phyloP scores from a whole-genome alignment of 768 basidiomycete genomes.

The Phlegmacium glaucopus region DNA sequence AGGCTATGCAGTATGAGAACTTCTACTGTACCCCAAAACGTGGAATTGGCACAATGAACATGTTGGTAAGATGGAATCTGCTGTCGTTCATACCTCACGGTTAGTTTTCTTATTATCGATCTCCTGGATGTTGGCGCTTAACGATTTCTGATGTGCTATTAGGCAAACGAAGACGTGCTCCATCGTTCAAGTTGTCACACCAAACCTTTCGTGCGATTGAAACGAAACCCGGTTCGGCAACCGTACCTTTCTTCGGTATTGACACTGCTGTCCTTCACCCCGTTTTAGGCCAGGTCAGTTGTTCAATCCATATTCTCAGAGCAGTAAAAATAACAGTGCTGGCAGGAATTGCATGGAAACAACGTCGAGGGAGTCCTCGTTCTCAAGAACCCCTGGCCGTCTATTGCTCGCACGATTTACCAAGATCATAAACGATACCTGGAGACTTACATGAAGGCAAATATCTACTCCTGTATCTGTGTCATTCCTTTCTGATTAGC shows the following conservation, averaged over 20 bases:
- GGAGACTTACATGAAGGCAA: slow-evolving; percentile 50
- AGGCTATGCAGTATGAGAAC: no score
- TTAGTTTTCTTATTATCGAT: slow-evolving; percentile 28
- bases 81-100: slow-evolving; percentile 94
- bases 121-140: slow-evolving; percentile 5
- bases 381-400: slow-evolving; percentile 89
- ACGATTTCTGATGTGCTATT: background rate
- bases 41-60: slow-evolving; percentile 99
- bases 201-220: slow-evolving; percentile 92
- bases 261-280: slow-evolving; percentile 87
- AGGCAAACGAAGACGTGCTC: slow-evolving; percentile 99
- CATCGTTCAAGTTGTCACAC: slow-evolving; percentile 91
- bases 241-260: slow-evolving; percentile 97
- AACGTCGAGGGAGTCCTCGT: slow-evolving; percentile 89
- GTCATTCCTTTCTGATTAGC: background rate
- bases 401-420: slow-evolving; percentile 90
- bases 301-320: background rate
- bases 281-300: slow-evolving; percentile 58
- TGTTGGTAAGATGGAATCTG: slow-evolving; percentile 84
- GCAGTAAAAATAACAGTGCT: background rate
- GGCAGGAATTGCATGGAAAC: slow-evolving; percentile 67
- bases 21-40: slow-evolving; percentile 96
- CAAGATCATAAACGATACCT: slow-evolving; percentile 81
- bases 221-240: slow-evolving; percentile 95
- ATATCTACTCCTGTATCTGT: background rate